A percentile compares a stretch with the other conserved stretches of the same genome.
Evolutionary conservation across 2,329 filamentous ascomycete genomes (phyloP).

Genomic region (Sclerotinia nivalis): DNA sequence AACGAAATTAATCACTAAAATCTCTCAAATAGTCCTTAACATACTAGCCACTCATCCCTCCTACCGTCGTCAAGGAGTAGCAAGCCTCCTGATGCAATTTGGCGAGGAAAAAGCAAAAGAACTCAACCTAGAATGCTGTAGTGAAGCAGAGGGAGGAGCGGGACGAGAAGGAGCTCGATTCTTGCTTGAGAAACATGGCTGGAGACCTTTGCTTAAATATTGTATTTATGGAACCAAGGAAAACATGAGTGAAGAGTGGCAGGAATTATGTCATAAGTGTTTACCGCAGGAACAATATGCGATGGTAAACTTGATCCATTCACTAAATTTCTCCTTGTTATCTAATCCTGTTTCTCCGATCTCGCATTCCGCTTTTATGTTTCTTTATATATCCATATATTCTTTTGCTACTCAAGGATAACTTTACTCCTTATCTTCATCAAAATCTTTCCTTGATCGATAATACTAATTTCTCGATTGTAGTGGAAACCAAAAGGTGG

Average conservation of each 20-base stretch:
- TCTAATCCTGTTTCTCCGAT: no score
- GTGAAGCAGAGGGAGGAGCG: background rate
- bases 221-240: conserved; percentile 3
- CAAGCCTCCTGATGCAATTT: background rate
- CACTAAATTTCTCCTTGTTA: no score
- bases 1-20: background rate
- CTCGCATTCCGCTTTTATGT: background rate
- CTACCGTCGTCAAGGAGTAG: conserved; percentile 3
- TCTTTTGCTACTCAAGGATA: no score
- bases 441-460: background rate
- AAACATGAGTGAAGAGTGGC: conserved; percentile 12
- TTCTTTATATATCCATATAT: no score
- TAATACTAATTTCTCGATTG: background rate
- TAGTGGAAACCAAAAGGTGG: conserved; percentile 3
- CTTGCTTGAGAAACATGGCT: conserved; percentile 12
- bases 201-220: conserved; percentile 2
- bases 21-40: background rate
- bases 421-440: no score
- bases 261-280: background rate
- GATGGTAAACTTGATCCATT: background rate
- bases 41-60: conserved; percentile 11
- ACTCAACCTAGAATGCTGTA: conserved; percentile 12
- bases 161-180: conserved; percentile 13
- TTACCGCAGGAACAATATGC: conserved; percentile 13
- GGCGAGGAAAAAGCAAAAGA: conserved; percentile 10